Evolutionary conservation across 23 red algal genomes (phyloP).

Genomic region (Cyanidium caldarium): DNA sequence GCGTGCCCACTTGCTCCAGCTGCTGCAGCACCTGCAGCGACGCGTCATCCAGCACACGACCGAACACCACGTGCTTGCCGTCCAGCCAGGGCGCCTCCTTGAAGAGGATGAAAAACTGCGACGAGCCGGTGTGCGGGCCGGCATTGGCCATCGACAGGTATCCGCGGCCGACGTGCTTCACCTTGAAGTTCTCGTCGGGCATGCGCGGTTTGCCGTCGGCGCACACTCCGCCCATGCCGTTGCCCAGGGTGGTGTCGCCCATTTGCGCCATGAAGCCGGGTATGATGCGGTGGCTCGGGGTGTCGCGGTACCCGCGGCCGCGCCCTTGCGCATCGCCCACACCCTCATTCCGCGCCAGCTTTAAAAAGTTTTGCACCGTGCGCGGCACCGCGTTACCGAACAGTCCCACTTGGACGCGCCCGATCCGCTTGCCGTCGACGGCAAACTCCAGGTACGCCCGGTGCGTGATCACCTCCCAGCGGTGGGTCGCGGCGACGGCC

Average conservation of each 20-base stretch:
- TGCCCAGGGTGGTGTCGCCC: slow-evolving; percentile 58
- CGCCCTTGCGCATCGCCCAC: slow-evolving; percentile 11
- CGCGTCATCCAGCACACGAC: slow-evolving; percentile 28
- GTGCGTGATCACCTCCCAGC: slow-evolving; percentile 18
- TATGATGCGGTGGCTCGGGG: slow-evolving; percentile 71
- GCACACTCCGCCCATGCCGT: slow-evolving; percentile 80
- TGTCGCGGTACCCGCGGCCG: slow-evolving; percentile 61
- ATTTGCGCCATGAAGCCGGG: slow-evolving; percentile 73
- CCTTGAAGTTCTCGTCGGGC: slow-evolving; percentile 76
- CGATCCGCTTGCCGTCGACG: slow-evolving; percentile 41
- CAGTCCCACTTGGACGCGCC: slow-evolving; percentile 59
- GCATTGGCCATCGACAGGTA: slow-evolving; percentile 55
- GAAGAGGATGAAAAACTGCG: slow-evolving; percentile 80
- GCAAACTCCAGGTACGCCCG: slow-evolving; percentile 68
- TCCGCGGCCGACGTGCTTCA: slow-evolving; percentile 26
- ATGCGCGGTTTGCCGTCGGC: slow-evolving; percentile 53
- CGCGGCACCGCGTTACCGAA: slow-evolving; percentile 57
- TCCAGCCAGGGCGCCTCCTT: slow-evolving; percentile 66
- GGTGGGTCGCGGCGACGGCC: neutral
- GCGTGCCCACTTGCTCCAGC: slow-evolving; percentile 5
- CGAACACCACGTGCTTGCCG: slow-evolving; percentile 80
- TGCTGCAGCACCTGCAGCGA: slow-evolving; percentile 24
- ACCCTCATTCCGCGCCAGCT: slow-evolving; percentile 19
- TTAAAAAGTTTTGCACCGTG: slow-evolving; percentile 72
- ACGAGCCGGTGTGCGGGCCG: slow-evolving; percentile 54